phyloP scores from a whole-genome alignment of 768 basidiomycete species.

The Boletellus ananiceps region DNA sequence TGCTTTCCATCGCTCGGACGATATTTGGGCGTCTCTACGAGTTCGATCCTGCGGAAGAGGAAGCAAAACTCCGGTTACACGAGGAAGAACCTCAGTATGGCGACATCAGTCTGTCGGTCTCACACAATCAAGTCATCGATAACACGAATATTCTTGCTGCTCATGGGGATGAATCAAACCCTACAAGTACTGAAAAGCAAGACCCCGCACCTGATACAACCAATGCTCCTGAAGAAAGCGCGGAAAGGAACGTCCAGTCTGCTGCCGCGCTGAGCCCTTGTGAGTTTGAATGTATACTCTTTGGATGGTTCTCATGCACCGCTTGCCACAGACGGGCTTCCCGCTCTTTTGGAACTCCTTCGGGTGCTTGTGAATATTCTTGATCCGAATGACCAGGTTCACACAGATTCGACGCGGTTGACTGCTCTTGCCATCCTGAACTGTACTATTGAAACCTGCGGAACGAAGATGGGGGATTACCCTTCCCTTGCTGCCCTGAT shows the following conservation, averaged over 20 bases:
- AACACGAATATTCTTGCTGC: conserved; percentile 9
- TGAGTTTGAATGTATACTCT: conserved; percentile 5
- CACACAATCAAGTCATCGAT: conserved; percentile 18
- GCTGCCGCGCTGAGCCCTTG: conserved; percentile 20
- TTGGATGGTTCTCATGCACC: not conserved
- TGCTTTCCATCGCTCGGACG: conserved; percentile 80
- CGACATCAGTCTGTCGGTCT: conserved; percentile 60
- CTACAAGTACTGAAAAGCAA: not conserved
- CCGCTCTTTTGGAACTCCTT: conserved; percentile 87
- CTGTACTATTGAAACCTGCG: conserved; percentile 81
- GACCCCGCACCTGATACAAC: not conserved
- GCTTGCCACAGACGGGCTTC: conserved; percentile 65
- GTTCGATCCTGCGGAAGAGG: conserved; percentile 63
- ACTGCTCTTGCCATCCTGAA: conserved; percentile 86
- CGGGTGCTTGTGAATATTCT: conserved; percentile 93
- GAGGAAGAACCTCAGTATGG: conserved; percentile 49
- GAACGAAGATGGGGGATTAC: conserved; percentile 68
- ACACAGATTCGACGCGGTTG: conserved; percentile 93
- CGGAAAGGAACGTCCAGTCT: conserved; percentile 34
- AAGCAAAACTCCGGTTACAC: conserved; percentile 52
- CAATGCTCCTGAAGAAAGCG: not conserved
- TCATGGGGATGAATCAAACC: conserved; percentile 10
- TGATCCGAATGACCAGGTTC: conserved; percentile 90
- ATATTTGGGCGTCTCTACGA: conserved; percentile 72
- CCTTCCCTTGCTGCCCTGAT: conserved; percentile 74